Base-by-base conservation (phyloP, 106 monocot species). In the Alisma plantagoaquatica region DNA sequence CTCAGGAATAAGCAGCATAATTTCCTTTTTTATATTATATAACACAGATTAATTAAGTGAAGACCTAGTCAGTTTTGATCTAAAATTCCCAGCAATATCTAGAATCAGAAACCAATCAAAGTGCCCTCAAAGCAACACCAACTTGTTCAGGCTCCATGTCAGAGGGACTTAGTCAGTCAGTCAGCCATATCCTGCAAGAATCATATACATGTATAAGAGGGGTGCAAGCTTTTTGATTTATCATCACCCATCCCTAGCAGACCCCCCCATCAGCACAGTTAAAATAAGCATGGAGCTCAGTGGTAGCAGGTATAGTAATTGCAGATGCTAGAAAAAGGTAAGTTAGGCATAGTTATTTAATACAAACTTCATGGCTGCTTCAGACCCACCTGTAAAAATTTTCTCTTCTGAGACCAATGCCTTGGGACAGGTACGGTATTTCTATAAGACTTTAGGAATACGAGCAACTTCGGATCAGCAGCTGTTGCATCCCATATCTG, bases 401-500 rank as follows among this genome's bases (percentile, higher is more conserved):
- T 98, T 19, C 98, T 66, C 56, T 98, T 98, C 59, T 98, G 98
- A 72, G 73, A 98, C 98, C 98, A 98, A 51, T 98, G 98, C 31
- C 98, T 76, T 62, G 98, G 98, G 43, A 98, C 98, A 69, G 98
- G 98, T 43, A 98, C 98, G 41, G 98, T 79, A 49, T 98, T 98
- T 22, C 98, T 46, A 52, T 98, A 98, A 27, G 98, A 85, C 59
- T 98, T 98, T 29, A 98, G 64, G 70, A 53, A 86, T 16, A 90
- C 98, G 53, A 98, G 85, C 63, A 98, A 65, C 64, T 84, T 90
- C 29, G 98, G 98, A 82, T 98, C 98, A 4, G 79, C 52, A 49
- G 98, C 68, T 20, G 98, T 98, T 51, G 89, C 98, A 77, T 98
- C 98, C 98, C 98, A 98, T 15, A 98, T 79, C 98, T 98, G 48